These are phyloP conservation scores for Magnusiomyces tetraspermus DNA, from an alignment of 1,139 yeast genomes.

Conservation along the genomic window DNA sequence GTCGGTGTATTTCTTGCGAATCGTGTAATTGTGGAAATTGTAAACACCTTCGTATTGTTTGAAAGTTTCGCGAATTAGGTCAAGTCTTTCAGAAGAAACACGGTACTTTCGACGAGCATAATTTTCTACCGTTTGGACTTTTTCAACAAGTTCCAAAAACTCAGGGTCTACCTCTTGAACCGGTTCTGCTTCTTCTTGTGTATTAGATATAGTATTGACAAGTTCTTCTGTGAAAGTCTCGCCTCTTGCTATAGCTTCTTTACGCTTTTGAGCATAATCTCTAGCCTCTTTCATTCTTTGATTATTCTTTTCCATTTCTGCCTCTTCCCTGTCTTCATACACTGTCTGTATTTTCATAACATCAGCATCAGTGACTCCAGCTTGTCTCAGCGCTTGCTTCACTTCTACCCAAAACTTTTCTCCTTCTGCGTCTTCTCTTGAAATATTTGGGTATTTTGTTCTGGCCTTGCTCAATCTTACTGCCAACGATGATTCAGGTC, in stretches of 20 bases:
- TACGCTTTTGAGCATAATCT: neutral
- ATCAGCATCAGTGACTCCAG: conserved; percentile 31
- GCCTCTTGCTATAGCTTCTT: neutral
- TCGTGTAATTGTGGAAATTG: conserved; percentile 90
- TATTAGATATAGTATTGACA: neutral
- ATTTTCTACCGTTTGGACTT: conserved; percentile 58
- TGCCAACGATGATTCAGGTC: conserved; percentile 58
- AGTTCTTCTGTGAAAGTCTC: neutral
- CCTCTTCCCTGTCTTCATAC: conserved; percentile 26
- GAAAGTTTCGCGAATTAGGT: conserved; percentile 58
- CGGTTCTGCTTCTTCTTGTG: neutral
- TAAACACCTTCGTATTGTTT: conserved; percentile 74
- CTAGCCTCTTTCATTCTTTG: conserved; percentile 18
- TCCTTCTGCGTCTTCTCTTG: conserved; percentile 61
- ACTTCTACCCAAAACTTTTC: conserved; percentile 61
- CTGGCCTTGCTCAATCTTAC: conserved; percentile 49
- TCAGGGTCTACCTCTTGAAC: neutral
- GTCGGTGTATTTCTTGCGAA: conserved; percentile 80
- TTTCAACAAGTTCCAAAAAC: conserved; percentile 36
- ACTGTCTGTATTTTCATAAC: conserved; percentile 30
- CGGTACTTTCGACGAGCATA: conserved; percentile 60
- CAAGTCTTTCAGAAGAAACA: conserved; percentile 51
- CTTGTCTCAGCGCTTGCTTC: conserved; percentile 21
- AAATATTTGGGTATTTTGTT: conserved; percentile 46
- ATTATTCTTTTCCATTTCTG: conserved; percentile 15